Evolutionary conservation across 352 stramenopile species (phyloP), one percentile per base, ranked within the genome.

Genomic region (Phytophthora gonapodyides): DNA sequence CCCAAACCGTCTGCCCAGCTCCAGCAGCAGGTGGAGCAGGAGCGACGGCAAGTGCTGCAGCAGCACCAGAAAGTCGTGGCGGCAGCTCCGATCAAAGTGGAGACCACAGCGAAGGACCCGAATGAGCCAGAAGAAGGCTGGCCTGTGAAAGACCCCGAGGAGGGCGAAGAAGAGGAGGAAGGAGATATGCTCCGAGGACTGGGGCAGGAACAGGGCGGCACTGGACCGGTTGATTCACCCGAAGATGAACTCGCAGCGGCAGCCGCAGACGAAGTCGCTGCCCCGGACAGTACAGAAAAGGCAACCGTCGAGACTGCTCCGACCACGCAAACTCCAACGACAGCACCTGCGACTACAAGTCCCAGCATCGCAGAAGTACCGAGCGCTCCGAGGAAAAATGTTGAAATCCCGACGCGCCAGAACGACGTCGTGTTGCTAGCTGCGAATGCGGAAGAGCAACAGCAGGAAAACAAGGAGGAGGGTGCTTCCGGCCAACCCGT

Each of bases 61-160:
- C 15, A 47, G 10, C 36, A 54, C 43, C 50, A 36, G 33, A 53
- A 46, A 36, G 15, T 67, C n/a, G 43, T 61, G 21, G 38, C 53
- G 2, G 38, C 21, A 16, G 45, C 12, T 2, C 33, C 64, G 27
- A 19, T 62, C 40, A 63, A 59, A 35, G 49, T 63, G 38, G 63
- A 67, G 40, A 57, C 27, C 10, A 54, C 31, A 36, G 43, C 38
- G 10, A 49, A 56, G 40, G 49, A 55, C 35, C 15, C 21, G 19
- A 60, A 68, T 15, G 66, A 71, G 3, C 42, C 41, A 0, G 49
- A 69, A 12, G 65, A 73, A 57, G 59, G 57, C 12, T 64, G 60
- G 53, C 45, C 60, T 10, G 45, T 57, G 10, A 45, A 60, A 38
- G 46, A 56, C 3, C 36, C 38, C 30, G 16, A 13, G 30, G 21